A percentile compares a stretch with the other conserved stretches of the same genome.
phyloP scores from a whole-genome alignment of 2,329 filamentous ascomycete genomes.

The Cladorrhinum sp. region DNA sequence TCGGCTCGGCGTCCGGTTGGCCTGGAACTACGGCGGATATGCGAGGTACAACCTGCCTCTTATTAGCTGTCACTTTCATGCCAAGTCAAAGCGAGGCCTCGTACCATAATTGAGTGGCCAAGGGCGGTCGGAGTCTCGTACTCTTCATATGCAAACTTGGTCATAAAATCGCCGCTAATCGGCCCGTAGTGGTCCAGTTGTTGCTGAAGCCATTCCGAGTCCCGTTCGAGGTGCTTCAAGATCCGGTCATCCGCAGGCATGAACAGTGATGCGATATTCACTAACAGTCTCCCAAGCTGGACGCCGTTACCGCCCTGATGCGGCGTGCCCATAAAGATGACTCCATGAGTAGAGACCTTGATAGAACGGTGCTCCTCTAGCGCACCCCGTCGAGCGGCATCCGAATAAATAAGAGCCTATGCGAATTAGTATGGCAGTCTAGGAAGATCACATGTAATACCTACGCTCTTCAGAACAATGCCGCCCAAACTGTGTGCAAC shows the following conservation, averaged over 20 bases:
- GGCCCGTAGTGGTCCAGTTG: slow-evolving; percentile 35
- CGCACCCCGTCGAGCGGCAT: slow-evolving; percentile 30
- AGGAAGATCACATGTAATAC: slow-evolving; percentile 56
- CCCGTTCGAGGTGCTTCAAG: slow-evolving; percentile 32
- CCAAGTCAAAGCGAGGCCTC: too few relatives aligned
- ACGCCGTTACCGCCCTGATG: slow-evolving; percentile 53
- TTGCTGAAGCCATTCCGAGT: slow-evolving; percentile 37
- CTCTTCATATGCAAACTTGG: slow-evolving; percentile 34
- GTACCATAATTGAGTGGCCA: slow-evolving; percentile 31
- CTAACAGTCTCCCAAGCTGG: slow-evolving; percentile 29
- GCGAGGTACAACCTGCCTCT: slow-evolving; percentile 32
- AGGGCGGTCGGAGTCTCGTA: slow-evolving; percentile 30
- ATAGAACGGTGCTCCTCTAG: slow-evolving; percentile 64
- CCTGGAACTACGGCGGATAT: slow-evolving; percentile 37
- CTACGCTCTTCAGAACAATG: slow-evolving; percentile 64
- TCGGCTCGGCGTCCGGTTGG: slow-evolving; percentile 31
- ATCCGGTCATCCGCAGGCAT: slow-evolving; percentile 31
- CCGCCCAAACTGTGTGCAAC: slow-evolving; percentile 72
- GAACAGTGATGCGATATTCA: slow-evolving; percentile 36
- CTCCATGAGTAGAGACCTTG: slow-evolving; percentile 69
- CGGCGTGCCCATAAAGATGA: slow-evolving; percentile 73
- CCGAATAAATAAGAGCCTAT: slow-evolving; percentile 38
- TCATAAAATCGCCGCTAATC: slow-evolving; percentile 36
- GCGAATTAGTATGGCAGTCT: slow-evolving; percentile 1
- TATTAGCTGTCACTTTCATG: slow-evolving; percentile 16